Evolutionary conservation across 768 basidiomycete genomes (phyloP), one percentile per base, ranked within the genome.

Genomic region (Boletus tylopilopsis): DNA sequence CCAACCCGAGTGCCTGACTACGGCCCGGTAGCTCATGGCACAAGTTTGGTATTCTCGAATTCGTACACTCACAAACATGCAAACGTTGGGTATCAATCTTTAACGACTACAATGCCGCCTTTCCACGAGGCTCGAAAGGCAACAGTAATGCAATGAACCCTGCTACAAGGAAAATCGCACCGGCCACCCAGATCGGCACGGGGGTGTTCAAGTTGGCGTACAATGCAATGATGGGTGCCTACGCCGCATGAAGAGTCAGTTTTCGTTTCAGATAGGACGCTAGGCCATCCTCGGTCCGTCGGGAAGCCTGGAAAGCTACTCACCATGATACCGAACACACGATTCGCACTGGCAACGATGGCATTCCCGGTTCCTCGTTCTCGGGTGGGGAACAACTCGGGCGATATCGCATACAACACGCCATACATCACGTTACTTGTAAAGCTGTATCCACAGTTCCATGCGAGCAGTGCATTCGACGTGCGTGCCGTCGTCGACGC

Each of bases 381-480:
- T 49, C 68, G 75, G 4, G 79, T 76, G 13, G 79, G 79, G 65
- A 81, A 80, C 18, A 81, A 50, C 57, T 81, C 77, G 18, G 79
- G 79, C 33, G 68, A 72, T 44, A 71, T 23, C 7, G 68, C 70
- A 34, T 73, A 72, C 47, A 74, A 55, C 9, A 75, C 74, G 43
- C 77, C 79, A 49, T 80, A 80, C 78, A 79, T 80, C 46, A 79
- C 61, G 59, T 82, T 82, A 49, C 70, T 73, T 46, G 75, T 75
- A 64, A 81, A 82, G 38, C 71, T 75, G 66, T 79, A 81, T 15
- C 69, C 77, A 53, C 81, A 82, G 50, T 81, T 80, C 78, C 77
- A 81, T 16, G 72, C 79, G 7, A 84, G 73, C 9, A 83, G 62
- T 9, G 74, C 71, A 39, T 76, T 65, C 32, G 76, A 78, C 3